Base-by-base conservation (phyloP, 1,284 basidiomycete species). In the Sanguinoderma infundibulare region DNA sequence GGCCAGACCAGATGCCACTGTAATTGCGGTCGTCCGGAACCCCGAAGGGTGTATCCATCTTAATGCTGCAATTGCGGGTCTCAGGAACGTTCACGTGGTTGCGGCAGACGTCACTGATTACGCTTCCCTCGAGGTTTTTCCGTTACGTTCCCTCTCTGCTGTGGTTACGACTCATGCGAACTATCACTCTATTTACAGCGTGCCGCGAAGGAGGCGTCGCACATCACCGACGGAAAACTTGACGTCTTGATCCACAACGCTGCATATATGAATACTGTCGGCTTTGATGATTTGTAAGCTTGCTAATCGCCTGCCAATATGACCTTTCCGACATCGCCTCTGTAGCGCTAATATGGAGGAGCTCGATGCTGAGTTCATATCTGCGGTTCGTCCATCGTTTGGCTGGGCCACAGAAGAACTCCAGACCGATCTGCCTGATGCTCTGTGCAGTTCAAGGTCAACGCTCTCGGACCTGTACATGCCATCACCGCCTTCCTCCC, bases 401-500 rank as follows among this genome's bases (percentile, higher is more conserved):
- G 14, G 24, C 14, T 20, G n/a, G n/a, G n/a, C n/a, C 10, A 20
- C 26, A 15, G 8, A 10, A 15, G 35, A 5, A 22, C 20, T 17
- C 10, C 40, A n/a, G 22, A 54, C 7, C 6, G 26, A 7, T 22
- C 7, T 28, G 17, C n/a, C 15, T n/a, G n/a, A n/a, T n/a, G 24
- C 62, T 73, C 34, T n/a, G n/a, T n/a, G n/a, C n/a, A n/a, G n/a
- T n/a, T n/a, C n/a, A n/a, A n/a, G n/a, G n/a, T n/a, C n/a, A 81
- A 82, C 63, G 74, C 76, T 30, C 57, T 80, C 47, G 78, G 79
- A n/a, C 66, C 71, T 17, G 69, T 80, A 9, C 72, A 74, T 60
- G 71, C 72, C 42, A 77, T 71, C 59, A 76, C 77, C 60, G 71
- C 72, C 0, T 81, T 70, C 57, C 59, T 70, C 4, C 79, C 80